Conservation (phyloP, 2,329 filamentous ascomycete species). For the Venturiaceae sp. region DNA sequence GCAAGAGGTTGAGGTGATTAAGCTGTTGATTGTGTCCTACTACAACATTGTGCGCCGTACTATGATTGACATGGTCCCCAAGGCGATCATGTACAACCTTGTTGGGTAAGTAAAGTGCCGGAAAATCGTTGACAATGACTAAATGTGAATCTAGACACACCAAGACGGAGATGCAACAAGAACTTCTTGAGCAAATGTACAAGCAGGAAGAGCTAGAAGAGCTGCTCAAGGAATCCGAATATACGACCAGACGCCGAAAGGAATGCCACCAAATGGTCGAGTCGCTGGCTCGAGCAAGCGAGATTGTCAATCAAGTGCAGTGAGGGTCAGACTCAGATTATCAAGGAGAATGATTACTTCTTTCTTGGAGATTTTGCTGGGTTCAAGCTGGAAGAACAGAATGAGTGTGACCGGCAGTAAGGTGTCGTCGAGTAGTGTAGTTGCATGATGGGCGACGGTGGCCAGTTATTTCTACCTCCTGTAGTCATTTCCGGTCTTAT, state of each 20-base stretch:
- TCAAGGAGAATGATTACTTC: neutral
- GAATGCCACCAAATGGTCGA: constrained; percentile 99
- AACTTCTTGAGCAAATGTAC: constrained; percentile 97
- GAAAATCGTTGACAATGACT: neutral
- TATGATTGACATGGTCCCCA: constrained; percentile 99
- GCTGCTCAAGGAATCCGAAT: constrained; percentile 94
- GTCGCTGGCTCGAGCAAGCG: constrained; percentile 76
- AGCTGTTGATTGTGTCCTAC: constrained; percentile 92
- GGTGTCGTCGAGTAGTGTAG: no score
- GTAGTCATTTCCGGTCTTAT: neutral
- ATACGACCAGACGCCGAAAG: constrained; percentile 88
- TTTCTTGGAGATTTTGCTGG: neutral
- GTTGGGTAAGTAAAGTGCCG: constrained; percentile 62
- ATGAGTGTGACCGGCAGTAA: neutral
- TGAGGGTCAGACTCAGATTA: constrained; percentile 18
- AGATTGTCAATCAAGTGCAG: constrained; percentile 82
- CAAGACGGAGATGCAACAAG: constrained; percentile 97
- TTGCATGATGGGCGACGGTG: no score
- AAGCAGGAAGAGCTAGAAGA: constrained; percentile 83
- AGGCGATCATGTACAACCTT: constrained; percentile 95
- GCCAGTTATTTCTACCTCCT: neutral
- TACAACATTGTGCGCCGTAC: constrained; percentile 97
- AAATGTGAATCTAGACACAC: constrained; percentile 54
- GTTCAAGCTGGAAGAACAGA: no score
- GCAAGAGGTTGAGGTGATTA: constrained; percentile 97